These are phyloP conservation scores for Phlebiopsis gigantea DNA, from an alignment of 768 basidiomycete genomes.

Conservation along the genomic window DNA sequence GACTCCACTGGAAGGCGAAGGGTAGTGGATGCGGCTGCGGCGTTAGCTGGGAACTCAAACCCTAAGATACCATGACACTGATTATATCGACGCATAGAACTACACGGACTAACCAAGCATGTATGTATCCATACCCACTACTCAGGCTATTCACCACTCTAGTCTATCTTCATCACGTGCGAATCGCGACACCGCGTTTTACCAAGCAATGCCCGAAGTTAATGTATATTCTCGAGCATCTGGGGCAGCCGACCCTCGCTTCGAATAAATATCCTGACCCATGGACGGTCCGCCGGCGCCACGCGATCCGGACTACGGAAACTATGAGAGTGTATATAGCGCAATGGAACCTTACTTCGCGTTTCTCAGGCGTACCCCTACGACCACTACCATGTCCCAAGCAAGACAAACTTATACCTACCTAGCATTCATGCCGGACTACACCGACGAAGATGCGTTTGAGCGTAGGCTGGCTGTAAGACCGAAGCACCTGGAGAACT, in stretches of 20 bases:
- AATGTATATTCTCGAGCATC: too few relatives aligned
- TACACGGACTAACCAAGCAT: background rate
- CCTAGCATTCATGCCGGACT: conserved; percentile 30
- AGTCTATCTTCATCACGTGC: background rate
- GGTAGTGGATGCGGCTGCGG: conserved; percentile 93
- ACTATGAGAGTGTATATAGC: background rate
- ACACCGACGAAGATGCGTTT: conserved; percentile 21
- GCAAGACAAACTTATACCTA: conserved; percentile 15
- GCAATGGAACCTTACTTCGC: background rate
- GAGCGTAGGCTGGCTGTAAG: conserved; percentile 23
- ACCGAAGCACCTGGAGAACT: conserved; percentile 19
- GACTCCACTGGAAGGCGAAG: conserved; percentile 58
- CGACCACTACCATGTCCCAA: background rate
- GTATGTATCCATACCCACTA: background rate
- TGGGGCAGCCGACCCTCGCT: background rate
- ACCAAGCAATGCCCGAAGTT: background rate
- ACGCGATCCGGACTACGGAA: background rate
- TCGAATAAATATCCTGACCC: background rate
- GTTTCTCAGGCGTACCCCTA: background rate
- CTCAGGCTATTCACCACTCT: background rate
- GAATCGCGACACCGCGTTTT: background rate
- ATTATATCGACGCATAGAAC: too few relatives aligned
- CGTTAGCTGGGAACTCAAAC: conserved; percentile 88
- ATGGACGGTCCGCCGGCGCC: background rate
- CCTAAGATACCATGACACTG: conserved; percentile 14